Conservation (phyloP, 495 filamentous ascomycete genomes). For the Physcia stellaris region DNA sequence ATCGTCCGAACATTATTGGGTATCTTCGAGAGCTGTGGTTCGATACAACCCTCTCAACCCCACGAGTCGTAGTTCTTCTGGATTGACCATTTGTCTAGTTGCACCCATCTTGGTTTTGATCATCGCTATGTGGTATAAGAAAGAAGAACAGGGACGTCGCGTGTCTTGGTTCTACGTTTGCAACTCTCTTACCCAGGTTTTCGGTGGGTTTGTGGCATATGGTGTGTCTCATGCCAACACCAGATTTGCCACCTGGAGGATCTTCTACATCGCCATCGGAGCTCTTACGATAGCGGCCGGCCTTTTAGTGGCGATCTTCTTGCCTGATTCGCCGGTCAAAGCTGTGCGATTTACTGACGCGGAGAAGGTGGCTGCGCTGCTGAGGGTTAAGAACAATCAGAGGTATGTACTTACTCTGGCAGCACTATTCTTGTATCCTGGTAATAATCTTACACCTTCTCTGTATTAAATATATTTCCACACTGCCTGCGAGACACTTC, state of each 20-base stretch:
- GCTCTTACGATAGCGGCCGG: constrained; percentile 37
- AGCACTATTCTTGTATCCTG: too few relatives aligned
- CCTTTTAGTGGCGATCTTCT: constrained; percentile 29
- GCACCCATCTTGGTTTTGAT: constrained; percentile 38
- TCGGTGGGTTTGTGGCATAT: constrained; percentile 42
- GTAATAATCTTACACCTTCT: too few relatives aligned
- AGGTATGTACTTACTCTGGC: constrained; percentile 9
- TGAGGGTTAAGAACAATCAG: constrained; percentile 34
- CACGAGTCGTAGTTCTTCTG: background rate
- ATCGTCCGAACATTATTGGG: constrained; percentile 48
- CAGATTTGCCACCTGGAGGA: constrained; percentile 38
- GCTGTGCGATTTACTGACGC: constrained; percentile 34
- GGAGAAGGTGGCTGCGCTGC: constrained; percentile 35
- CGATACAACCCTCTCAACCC: background rate
- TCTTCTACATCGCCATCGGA: constrained; percentile 46
- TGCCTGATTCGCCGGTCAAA: constrained; percentile 38
- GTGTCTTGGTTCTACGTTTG: constrained; percentile 48
- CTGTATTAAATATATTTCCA: too few relatives aligned
- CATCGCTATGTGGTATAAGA: constrained; percentile 60
- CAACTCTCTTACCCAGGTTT: constrained; percentile 24
- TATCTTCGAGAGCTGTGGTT: constrained; percentile 53
- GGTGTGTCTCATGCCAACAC: constrained; percentile 37
- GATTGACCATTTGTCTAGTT: too few relatives aligned
- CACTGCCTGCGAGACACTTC: too few relatives aligned
- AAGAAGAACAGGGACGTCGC: constrained; percentile 48